These are phyloP conservation scores for Pleurozium schreberi DNA, from an alignment of 225 moss, liverwort and hornwort species.

Conservation along the genomic window DNA sequence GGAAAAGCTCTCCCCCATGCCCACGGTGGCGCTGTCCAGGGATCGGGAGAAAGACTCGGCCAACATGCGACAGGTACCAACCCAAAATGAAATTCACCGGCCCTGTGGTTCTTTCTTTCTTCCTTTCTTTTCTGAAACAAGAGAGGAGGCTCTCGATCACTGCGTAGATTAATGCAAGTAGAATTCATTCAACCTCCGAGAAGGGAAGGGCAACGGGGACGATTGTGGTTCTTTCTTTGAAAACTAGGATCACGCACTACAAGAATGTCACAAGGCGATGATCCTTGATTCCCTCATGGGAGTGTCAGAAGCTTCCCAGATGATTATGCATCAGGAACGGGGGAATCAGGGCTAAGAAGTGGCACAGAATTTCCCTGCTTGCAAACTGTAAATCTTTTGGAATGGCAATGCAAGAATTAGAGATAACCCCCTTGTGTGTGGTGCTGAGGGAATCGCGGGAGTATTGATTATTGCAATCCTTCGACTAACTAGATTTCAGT, in stretches of 20 bases:
- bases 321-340: neutral
- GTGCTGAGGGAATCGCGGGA: neutral
- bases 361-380: neutral
- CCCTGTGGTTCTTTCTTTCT: neutral
- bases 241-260: neutral
- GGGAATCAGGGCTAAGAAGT: too few relatives aligned
- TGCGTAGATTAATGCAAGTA: neutral
- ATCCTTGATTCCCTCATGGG: neutral
- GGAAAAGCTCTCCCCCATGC: constrained; percentile 66
- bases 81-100: neutral
- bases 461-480: neutral
- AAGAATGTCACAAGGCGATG: neutral
- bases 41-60: constrained; percentile 59
- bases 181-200: neutral
- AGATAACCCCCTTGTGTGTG: neutral
- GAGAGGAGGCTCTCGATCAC: neutral
- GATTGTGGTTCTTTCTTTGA: neutral
- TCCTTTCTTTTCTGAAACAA: too few relatives aligned
- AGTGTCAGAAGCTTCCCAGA: neutral
- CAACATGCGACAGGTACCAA: constrained; percentile 43
- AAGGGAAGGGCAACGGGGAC: neutral
- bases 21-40: constrained; percentile 56
- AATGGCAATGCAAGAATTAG: neutral
- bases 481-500: neutral
- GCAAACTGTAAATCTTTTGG: neutral